Evolutionary conservation across 1,284 basidiomycete species (phyloP).

Genomic region (Papiliotrema nemorosa): DNA sequence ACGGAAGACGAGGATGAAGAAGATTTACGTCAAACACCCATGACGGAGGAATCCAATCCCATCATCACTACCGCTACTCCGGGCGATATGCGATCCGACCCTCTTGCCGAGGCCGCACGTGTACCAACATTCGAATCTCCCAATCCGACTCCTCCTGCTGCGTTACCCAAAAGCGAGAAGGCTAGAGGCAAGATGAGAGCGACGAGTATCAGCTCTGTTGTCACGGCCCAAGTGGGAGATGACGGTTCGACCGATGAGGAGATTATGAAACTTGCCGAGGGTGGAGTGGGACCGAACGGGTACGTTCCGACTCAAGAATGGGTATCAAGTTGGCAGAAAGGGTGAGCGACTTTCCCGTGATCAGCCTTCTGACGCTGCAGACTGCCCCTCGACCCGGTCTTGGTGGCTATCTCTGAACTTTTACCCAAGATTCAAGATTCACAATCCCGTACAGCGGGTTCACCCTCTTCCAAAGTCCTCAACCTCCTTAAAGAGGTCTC

Average conservation of each 20-base stretch:
- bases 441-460: slow-evolving; percentile 55
- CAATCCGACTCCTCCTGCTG: neutral
- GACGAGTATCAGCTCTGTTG: slow-evolving; percentile 7
- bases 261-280: slow-evolving; percentile 61
- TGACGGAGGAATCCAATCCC: neutral
- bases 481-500: slow-evolving; percentile 58
- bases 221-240: neutral
- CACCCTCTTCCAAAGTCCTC: slow-evolving; percentile 55
- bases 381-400: slow-evolving; percentile 72
- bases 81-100: slow-evolving; percentile 18
- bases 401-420: slow-evolving; percentile 79
- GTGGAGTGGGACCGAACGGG: slow-evolving; percentile 74
- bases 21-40: slow-evolving; percentile 4
- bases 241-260: slow-evolving; percentile 56
- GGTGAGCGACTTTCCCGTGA: slow-evolving; percentile 23
- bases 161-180: slow-evolving; percentile 64
- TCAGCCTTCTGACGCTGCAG: slow-evolving; percentile 12
- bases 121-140: too few relatives aligned
- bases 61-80: slow-evolving; percentile 17
- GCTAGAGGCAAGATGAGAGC: slow-evolving; percentile 79
- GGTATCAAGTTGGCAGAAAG: slow-evolving; percentile 58
- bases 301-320: slow-evolving; percentile 93
- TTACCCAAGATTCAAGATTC: slow-evolving; percentile 79
- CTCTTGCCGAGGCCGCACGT: slow-evolving; percentile 15
- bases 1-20: slow-evolving; percentile 27